phyloP scores from a whole-genome alignment of 495 filamentous ascomycete genomes.

The Daldinia bambusicola region DNA sequence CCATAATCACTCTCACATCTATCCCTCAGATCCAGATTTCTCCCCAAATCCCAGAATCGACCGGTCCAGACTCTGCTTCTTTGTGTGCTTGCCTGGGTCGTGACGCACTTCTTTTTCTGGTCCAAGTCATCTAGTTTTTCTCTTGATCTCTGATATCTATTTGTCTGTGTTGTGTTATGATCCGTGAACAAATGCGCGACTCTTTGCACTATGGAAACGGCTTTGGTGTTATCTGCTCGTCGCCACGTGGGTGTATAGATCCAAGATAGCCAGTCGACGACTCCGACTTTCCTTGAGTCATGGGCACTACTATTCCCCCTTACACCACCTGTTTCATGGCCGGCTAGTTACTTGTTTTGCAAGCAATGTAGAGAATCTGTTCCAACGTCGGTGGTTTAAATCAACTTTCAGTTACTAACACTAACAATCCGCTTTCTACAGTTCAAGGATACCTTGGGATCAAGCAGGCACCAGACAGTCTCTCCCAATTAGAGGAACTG shows the following conservation, averaged over 20 bases:
- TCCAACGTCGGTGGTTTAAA: constrained; percentile 14
- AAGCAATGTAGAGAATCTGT: constrained; percentile 27
- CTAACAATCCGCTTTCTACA: constrained; percentile 30
- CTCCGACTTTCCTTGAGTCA: constrained; percentile 28
- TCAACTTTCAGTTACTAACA: constrained; percentile 35
- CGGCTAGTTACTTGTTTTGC: constrained; percentile 26
- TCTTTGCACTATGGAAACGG: constrained; percentile 7
- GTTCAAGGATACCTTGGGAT: constrained; percentile 28
- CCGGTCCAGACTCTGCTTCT: constrained; percentile 17
- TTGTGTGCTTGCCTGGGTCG: constrained; percentile 31
- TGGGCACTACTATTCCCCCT: constrained; percentile 14
- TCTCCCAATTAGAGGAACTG: constrained; percentile 26
- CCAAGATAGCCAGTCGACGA: constrained; percentile 25
- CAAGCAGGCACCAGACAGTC: constrained; percentile 15
- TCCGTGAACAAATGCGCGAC: constrained; percentile 27
- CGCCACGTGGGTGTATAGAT: constrained; percentile 26
- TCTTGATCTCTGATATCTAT: constrained; percentile 12
- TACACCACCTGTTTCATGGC: constrained; percentile 23
- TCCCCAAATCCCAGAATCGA: neutral
- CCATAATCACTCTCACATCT: constrained; percentile 12
- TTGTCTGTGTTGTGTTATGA: constrained; percentile 23
- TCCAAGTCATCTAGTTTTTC: constrained; percentile 17
- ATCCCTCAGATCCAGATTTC: constrained; percentile 13
- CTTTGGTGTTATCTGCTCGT: constrained; percentile 7
- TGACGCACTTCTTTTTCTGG: constrained; percentile 27